These are phyloP conservation scores for Dictyostelium capitatum DNA, from an alignment of 78 protist genomes.

Conservation along the genomic window DNA sequence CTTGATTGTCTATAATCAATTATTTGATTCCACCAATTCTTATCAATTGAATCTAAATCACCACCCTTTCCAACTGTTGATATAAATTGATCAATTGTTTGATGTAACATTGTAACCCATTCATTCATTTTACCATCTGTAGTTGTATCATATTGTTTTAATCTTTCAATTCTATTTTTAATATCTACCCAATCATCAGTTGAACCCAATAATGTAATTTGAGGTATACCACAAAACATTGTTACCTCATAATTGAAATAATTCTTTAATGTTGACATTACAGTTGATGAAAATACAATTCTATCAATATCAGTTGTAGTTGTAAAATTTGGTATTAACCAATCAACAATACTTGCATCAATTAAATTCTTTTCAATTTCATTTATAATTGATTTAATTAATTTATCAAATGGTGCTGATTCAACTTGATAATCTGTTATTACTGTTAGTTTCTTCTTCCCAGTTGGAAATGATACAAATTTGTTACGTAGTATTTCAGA, in stretches of 20 bases:
- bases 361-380: conserved; percentile 76
- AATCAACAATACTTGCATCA: conserved; percentile 67
- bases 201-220: conserved; percentile 63
- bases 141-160: conserved; percentile 16
- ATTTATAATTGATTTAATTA: conserved; percentile 15
- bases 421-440: conserved; percentile 9
- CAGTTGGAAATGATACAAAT: conserved; percentile 5
- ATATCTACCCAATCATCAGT: conserved; percentile 68
- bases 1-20: background rate
- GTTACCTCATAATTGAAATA: conserved; percentile 44
- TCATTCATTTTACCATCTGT: conserved; percentile 21
- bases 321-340: conserved; percentile 67
- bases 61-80: conserved; percentile 3
- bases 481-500: conserved; percentile 57
- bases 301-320: conserved; percentile 61
- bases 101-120: conserved; percentile 59
- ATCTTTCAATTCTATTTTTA: conserved; percentile 16
- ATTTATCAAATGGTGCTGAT: conserved; percentile 25
- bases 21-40: background rate
- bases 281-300: conserved; percentile 22
- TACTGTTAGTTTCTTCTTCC: conserved; percentile 64
- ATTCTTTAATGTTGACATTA: conserved; percentile 63
- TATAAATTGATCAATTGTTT: conserved; percentile 62
- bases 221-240: conserved; percentile 68
- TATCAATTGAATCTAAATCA: background rate